phyloP scores from a whole-genome alignment of 192 early-diverging fungal genomes.

The Phlyctochytrium bullatum region DNA sequence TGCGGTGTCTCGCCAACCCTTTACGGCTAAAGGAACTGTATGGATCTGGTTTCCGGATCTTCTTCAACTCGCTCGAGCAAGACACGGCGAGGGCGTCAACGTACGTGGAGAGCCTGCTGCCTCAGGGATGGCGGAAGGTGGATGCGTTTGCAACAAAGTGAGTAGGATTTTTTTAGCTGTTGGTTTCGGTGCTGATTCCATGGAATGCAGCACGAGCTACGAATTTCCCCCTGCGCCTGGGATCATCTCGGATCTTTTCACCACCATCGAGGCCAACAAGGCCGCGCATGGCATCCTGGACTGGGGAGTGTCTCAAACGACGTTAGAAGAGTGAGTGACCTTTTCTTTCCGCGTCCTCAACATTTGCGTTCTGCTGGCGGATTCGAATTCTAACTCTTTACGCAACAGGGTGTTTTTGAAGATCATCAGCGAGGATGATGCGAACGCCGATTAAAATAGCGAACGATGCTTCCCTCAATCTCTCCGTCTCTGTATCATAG shows the following conservation, averaged over 20 bases:
- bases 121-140: slow-evolving; percentile 40
- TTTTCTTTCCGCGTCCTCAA: slow-evolving; percentile 69
- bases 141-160: slow-evolving; percentile 64
- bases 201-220: slow-evolving; percentile 59
- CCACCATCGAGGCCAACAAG: not conserved
- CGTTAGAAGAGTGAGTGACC: slow-evolving; percentile 22
- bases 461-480: too few species aligned
- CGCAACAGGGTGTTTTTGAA: too few species aligned
- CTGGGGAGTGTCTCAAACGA: slow-evolving; percentile 23
- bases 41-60: slow-evolving; percentile 60
- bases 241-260: slow-evolving; percentile 34
- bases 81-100: slow-evolving; percentile 21
- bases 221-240: slow-evolving; percentile 53
- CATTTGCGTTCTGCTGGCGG: too few species aligned
- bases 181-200: slow-evolving; percentile 35
- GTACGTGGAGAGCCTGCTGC: slow-evolving; percentile 50
- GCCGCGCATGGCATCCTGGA: slow-evolving; percentile 13
- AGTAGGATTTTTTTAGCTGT: too few species aligned
- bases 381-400: too few species aligned
- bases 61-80: slow-evolving; percentile 40
- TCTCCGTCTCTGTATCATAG: too few species aligned
- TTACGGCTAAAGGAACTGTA: slow-evolving; percentile 65
- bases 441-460: slow-evolving; percentile 14
- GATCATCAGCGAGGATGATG: slow-evolving; percentile 11
- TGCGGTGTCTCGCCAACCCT: slow-evolving; percentile 62